Base-by-base conservation (phyloP, 345 rosid genomes). In the Stellera chamaejasme region DNA sequence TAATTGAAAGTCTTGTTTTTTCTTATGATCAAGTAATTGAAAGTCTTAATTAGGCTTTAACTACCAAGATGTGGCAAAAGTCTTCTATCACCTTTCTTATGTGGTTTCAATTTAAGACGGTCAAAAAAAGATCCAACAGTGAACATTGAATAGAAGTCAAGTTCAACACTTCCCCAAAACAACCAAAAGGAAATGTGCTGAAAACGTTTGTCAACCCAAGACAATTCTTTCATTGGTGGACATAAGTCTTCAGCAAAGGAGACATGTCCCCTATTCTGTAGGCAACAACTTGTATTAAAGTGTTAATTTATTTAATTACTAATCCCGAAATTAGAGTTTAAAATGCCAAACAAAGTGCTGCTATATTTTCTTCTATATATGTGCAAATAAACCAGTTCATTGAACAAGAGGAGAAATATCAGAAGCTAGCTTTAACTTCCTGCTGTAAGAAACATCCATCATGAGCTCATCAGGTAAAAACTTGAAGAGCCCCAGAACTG, bases 231-330 rank as follows among this genome's bases (percentile, higher is more conserved):
- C 23, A 65, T 67, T 70, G 74, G 74, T 50, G 26, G 59, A 59
- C 51, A 4, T 8, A 68, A 62, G 50, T 43, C 62, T 43, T 55
- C 50, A 13, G 64, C 56, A 60, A 6, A 71, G 61, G 67, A 65
- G 71, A 62, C 44, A 15, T 75, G 83, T 72, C 77, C 59, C 77
- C 77, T 68, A 68, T 59, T 62, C 73, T 23, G 43, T 63, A 56
- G 63, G 63, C 75, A 72, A 64, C 58, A 52, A 10, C 46, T 28
- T 10, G 55, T 32, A 32, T 32, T 32, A 32, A 5, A 32, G 5
- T 32, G 39, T 32, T 32, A 32, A 32, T 4, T 32, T 32, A 32
- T 32, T 32, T 32, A 32, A 32, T 32, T 32, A 32, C 39, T 32
- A 32, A 32, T 32, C 39, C 39, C 39, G 39, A 32, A 8, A 32